These are phyloP conservation scores for Ceriops decandra DNA, from an alignment of 345 rosid genomes.

Conservation along the genomic window DNA sequence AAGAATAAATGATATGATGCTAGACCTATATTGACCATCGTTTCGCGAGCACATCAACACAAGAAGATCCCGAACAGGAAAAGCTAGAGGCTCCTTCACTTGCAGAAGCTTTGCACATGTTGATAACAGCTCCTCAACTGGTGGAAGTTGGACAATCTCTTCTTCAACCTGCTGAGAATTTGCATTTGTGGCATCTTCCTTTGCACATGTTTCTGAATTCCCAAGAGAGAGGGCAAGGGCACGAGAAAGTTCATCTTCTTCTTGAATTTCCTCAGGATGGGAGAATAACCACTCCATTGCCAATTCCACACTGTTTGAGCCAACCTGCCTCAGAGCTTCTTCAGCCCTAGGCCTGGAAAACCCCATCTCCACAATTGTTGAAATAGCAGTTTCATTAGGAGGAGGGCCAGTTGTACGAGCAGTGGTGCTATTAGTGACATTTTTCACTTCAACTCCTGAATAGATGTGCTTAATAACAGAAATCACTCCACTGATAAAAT, in stretches of 20 bases:
- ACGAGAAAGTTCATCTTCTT: slow-evolving; percentile 97
- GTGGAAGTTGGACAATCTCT: slow-evolving; percentile 81
- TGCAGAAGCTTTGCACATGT: slow-evolving; percentile 83
- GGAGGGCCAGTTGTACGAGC: slow-evolving; percentile 80
- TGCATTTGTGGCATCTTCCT: slow-evolving; percentile 53
- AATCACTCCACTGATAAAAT: slow-evolving; percentile 66
- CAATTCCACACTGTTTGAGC: slow-evolving; percentile 87
- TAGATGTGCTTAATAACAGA: slow-evolving; percentile 84
- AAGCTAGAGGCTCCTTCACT: slow-evolving; percentile 84
- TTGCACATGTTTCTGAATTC: slow-evolving; percentile 74
- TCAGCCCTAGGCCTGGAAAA: slow-evolving; percentile 91
- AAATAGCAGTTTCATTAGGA: slow-evolving; percentile 79
- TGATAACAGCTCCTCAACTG: slow-evolving; percentile 77
- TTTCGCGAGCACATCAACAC: slow-evolving; percentile 78
- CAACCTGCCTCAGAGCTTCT: slow-evolving; percentile 93
- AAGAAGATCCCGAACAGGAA: slow-evolving; percentile 87
- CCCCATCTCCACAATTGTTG: slow-evolving; percentile 96
- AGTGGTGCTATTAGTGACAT: slow-evolving; percentile 41
- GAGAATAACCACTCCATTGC: slow-evolving; percentile 99
- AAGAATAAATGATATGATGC: slow-evolving; percentile 68
- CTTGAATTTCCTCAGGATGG: slow-evolving; percentile 84
- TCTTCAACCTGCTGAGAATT: slow-evolving; percentile 51
- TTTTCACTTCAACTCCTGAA: slow-evolving; percentile 92
- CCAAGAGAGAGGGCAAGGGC: slow-evolving; percentile 98
- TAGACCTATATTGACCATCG: slow-evolving; percentile 78